These are phyloP conservation scores for Neoboletus brunneissimus DNA, from an alignment of 768 basidiomycete species.

Conservation along the genomic window DNA sequence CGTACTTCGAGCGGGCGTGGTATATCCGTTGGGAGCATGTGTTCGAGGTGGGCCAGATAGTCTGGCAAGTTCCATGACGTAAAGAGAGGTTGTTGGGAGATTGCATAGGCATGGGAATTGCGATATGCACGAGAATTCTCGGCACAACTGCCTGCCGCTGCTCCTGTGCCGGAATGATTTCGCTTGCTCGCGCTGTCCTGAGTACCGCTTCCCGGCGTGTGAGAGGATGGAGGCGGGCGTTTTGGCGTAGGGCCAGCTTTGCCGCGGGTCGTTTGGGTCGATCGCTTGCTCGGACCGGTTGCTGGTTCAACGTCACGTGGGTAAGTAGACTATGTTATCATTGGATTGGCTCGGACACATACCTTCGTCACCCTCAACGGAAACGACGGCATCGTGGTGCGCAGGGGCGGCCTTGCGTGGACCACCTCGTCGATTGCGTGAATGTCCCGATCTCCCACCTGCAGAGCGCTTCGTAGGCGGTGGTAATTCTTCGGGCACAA, in stretches of 20 bases:
- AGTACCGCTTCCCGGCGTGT: slow-evolving; percentile 29
- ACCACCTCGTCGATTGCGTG: slow-evolving; percentile 33
- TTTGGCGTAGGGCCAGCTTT: slow-evolving; percentile 29
- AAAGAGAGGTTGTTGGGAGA: slow-evolving; percentile 73
- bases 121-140: slow-evolving; percentile 67
- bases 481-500: slow-evolving; percentile 41
- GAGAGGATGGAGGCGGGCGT: slow-evolving; percentile 31
- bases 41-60: slow-evolving; percentile 83
- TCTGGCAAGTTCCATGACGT: slow-evolving; percentile 93
- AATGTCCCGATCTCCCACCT: slow-evolving; percentile 25
- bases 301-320: slow-evolving; percentile 41
- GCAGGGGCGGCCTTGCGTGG: slow-evolving; percentile 25
- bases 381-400: slow-evolving; percentile 22
- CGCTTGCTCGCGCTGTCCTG: slow-evolving; percentile 52
- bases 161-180: slow-evolving; percentile 40
- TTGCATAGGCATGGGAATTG: slow-evolving; percentile 75
- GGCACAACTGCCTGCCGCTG: slow-evolving; percentile 36
- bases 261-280: slow-evolving; percentile 42
- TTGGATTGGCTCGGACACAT: slow-evolving; percentile 24
- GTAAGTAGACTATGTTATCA: slow-evolving; percentile 20
- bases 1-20: slow-evolving; percentile 76
- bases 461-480: slow-evolving; percentile 33
- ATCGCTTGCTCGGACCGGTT: slow-evolving; percentile 33
- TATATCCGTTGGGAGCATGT: slow-evolving; percentile 73
- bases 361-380: slow-evolving; percentile 66